Base-by-base conservation (phyloP, 345 rosid species). In the Gossypioides kirkii region DNA sequence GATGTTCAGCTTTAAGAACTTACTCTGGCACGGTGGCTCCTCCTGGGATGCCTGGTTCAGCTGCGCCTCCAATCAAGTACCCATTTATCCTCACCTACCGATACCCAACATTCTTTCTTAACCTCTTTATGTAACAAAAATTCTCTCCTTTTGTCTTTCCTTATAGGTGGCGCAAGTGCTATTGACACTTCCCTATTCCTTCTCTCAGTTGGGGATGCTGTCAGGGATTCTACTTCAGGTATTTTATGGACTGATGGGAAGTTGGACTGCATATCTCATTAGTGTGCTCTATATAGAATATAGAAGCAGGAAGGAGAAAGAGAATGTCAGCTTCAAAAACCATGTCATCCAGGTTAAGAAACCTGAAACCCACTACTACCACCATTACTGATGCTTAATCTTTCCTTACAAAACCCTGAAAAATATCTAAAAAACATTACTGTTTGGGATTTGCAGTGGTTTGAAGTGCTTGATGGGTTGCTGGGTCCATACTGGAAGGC, bases 11-110 rank as follows among this genome's bases (percentile, higher is more conserved):
- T 74, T 95, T 73, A 95, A 89, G 79, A 89, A 71, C 82, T 16
- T 87, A 69, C 87, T 95, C 38, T 95, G 99, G 99, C 99, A 95
- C 46, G 99, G 99, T 42, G 99, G 99, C 72, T 95, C 99, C 2
- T 90, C 79, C 63, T 95, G 99, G 99, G 99, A 95, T 77, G 99
- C 99, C 53, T 95, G 99, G 99, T 95, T 95, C 89, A 92, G 98
- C 55, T 95, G 98, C 52, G 93, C 99, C 73, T 95, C 99, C 68
- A 95, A 95, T 83, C 99, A 94, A 77, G 98, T 91, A 81, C 46
- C 2, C 70, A n/a, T 9, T 55, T 71, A n/a, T 55, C 32, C 25
- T 50, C 53, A 25, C 17, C 32, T 10, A n/a, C 20, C 23, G 16
- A 17, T 16, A 17, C 20, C 32, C 17, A 46, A 10, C 14, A 16